phyloP scores from a whole-genome alignment of 202 grass and related monocot species.

The Musa balbisiana region DNA sequence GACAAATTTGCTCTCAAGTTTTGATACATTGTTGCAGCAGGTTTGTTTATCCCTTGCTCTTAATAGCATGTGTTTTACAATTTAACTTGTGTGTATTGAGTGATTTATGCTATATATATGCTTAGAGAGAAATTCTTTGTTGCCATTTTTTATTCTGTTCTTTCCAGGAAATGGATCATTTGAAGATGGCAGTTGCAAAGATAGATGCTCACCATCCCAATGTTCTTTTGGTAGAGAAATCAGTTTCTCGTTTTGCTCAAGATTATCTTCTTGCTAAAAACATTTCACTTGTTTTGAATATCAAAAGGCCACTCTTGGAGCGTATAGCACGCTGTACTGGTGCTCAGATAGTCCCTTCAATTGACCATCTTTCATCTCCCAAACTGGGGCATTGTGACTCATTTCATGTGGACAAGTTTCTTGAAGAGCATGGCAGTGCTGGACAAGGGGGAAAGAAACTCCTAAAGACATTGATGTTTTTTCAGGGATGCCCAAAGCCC shows the following conservation, averaged over 20 bases:
- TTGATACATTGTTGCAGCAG: constrained; percentile 98
- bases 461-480: constrained; percentile 95
- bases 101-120: constrained; percentile 17
- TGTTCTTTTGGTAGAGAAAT: constrained; percentile 93
- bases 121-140: constrained; percentile 6
- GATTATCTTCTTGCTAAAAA: constrained; percentile 83
- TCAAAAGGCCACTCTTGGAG: constrained; percentile 84
- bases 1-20: constrained; percentile 96
- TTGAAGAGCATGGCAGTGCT: constrained; percentile 81
- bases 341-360: constrained; percentile 81
- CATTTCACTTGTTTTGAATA: constrained; percentile 94
- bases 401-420: constrained; percentile 93
- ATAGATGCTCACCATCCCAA: constrained; percentile 87
- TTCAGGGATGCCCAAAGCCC: constrained; percentile 85
- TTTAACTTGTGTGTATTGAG: constrained; percentile 6
- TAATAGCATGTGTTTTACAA: constrained; percentile 22
- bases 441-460: constrained; percentile 68
- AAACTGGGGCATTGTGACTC: constrained; percentile 88
- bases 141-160: constrained; percentile 18
- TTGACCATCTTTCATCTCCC: constrained; percentile 79
- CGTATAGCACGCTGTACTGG: constrained; percentile 93
- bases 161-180: constrained; percentile 88
- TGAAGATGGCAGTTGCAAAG: constrained; percentile 95
- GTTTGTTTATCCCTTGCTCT: constrained; percentile 29
- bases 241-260: constrained; percentile 85